Evolutionary conservation across 192 early-diverging fungal species (phyloP), one percentile per base, ranked within the genome.

Genomic region (Phycomyces nitens): DNA sequence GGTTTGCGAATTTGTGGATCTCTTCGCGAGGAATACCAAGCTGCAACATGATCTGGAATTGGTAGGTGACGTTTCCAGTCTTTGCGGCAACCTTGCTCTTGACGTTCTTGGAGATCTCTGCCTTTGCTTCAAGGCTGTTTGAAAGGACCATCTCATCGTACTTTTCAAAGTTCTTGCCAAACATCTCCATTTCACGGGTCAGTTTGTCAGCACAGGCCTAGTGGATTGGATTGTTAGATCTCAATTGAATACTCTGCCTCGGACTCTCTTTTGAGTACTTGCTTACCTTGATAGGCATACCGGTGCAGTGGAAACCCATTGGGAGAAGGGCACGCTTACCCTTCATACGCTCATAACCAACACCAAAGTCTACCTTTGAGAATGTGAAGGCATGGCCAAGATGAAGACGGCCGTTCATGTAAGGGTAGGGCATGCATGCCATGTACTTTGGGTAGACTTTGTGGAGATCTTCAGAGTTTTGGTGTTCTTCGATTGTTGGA

Each of bases 241-340:
- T n/a, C n/a, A n/a, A n/a, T n/a, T n/a, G n/a, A n/a, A n/a, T n/a
- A n/a, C n/a, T n/a, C n/a, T n/a, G n/a, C n/a, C n/a, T n/a, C n/a
- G n/a, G n/a, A n/a, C n/a, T n/a, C n/a, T n/a, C n/a, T n/a, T n/a
- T n/a, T n/a, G n/a, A n/a, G n/a, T n/a, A n/a, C n/a, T n/a, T n/a
- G n/a, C n/a, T 69, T 62, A 92, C 90, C 82, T 93, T 96, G 81
- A 99, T 99, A 26, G 97, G 97, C 97, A 99, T 99, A 44, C 97
- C 97, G 9, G 97, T 97, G 53, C 89, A 91, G 67, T 99, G 97
- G 88, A 98, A 99, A 34, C 96, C 96, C 68, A 96, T 89, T 21
- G 97, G 97, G 56, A 97, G 94, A 58, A 98, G 84, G 49, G 85
- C 90, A 15, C 84, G 77, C 82, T 95, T 98, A 34, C 97, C 97